Base-by-base conservation (phyloP, 805 yeast genomes). In the Cyberlindnera euphorbiiphila region DNA sequence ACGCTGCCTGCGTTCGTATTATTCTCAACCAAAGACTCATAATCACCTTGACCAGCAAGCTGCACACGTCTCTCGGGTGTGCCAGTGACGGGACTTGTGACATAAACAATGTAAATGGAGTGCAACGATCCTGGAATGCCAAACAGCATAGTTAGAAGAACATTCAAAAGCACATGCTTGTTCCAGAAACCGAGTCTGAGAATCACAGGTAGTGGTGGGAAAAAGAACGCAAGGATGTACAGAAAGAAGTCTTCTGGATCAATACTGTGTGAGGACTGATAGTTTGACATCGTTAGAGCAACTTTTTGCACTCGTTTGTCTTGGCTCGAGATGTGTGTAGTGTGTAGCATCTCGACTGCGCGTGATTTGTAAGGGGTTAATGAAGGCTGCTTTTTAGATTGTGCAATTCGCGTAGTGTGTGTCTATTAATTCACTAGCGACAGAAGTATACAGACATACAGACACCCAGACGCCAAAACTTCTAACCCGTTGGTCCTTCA, bases 181-280 rank as follows among this genome's bases (percentile, higher is more conserved):
- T 81, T 66, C 48, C 76, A 77, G 31, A 51, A 37, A 1, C 93
- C 93, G 32, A 77, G 63, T 53, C 87, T 68, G 25, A 81, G 66
- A 57, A 78, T 60, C 9, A 84, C 88, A 0, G 89, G 85, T 10
- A 83, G 64, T 0, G 93, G 93, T 2, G 94, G 93, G 53, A 80
- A 68, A 34, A 83, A 65, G 34, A 81, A 68, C 3, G 86, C 80
- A 7, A 78, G 54, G 1, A 78, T 47, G 39, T 78, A 76, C 12
- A 84, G 71, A 11, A 76, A 55, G n/a, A 78, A 54, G 54, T 83
- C 89, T 14, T 64, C 35, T 3, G 43, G 18, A 19, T 49, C 55
- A 26, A 53, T 40, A 22, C 37, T 37, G 25, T 49, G 41, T 9
- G 32, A 29, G 2, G 25, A 15, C 11, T 37, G 21, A 22, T 37